Percentiles rank a stretch among this genome's conserved stretches.
Conservation (phyloP, 495 filamentous ascomycete genomes). For the Clavariopsis aquatica region DNA sequence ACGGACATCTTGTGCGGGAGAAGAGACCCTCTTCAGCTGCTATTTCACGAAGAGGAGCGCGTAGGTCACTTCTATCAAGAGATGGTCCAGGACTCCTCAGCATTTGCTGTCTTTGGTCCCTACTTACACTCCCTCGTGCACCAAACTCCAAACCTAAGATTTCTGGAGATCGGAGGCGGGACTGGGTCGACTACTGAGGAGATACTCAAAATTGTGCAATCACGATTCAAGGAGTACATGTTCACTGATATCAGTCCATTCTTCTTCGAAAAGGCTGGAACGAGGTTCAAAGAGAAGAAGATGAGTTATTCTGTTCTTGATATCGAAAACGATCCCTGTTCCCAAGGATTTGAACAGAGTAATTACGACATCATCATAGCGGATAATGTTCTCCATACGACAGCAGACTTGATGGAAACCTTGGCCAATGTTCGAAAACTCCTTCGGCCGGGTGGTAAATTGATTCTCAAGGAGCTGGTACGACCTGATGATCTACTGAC, state of each 20-base stretch:
- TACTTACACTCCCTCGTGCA: no score
- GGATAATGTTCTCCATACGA: slow-evolving; percentile 14
- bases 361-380: slow-evolving; percentile 32
- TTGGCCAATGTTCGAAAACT: slow-evolving; percentile 14
- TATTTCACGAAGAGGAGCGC: no score
- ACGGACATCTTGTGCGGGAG: no score
- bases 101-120: no score
- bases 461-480: no score
- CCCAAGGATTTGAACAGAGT: slow-evolving; percentile 12
- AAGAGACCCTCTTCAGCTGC: no score
- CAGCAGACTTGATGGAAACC: background rate
- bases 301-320: slow-evolving; percentile 18
- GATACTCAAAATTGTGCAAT: background rate
- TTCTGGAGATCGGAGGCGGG: slow-evolving; percentile 20
- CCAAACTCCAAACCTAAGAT: slow-evolving; percentile 8
- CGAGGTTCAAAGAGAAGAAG: background rate
- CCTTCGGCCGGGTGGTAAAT: slow-evolving; percentile 27
- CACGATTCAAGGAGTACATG: slow-evolving; percentile 5
- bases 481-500: background rate
- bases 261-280: slow-evolving; percentile 2
- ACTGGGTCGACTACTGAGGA: slow-evolving; percentile 10
- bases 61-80: no score
- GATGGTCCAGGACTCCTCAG: no score
- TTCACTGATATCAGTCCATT: slow-evolving; percentile 27
- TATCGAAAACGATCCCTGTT: slow-evolving; percentile 18